These are phyloP conservation scores for Elongisporangium prolatum DNA, from an alignment of 352 stramenopile genomes.

Conservation along the genomic window DNA sequence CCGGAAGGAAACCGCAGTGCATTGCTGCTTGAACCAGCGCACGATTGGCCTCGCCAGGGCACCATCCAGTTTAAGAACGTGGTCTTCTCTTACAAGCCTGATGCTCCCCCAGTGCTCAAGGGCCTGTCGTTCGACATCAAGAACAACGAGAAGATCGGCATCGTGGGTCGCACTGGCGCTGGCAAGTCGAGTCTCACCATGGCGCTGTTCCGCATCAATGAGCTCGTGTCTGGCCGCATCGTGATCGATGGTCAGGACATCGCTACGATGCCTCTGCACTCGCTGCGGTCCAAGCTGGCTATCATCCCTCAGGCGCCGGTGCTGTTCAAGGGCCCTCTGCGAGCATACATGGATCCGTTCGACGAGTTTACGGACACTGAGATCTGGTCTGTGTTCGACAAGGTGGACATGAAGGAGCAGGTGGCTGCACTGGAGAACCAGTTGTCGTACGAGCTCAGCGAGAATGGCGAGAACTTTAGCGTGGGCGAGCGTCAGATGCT, in stretches of 20 bases:
- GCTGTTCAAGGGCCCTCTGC: constrained; percentile 86
- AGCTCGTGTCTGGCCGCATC: constrained; percentile 49
- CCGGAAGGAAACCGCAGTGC: constrained; percentile 12
- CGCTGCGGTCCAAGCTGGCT: constrained; percentile 22
- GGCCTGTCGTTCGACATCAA: constrained; percentile 49
- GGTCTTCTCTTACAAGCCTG: constrained; percentile 69
- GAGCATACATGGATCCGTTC: constrained; percentile 89
- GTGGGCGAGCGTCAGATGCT: constrained; percentile 91
- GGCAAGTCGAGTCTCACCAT: constrained; percentile 85
- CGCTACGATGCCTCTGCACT: constrained; percentile 20
- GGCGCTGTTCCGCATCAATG: constrained; percentile 84
- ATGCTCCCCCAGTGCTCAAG: constrained; percentile 37
- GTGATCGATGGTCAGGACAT: constrained; percentile 41
- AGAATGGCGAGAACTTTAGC: constrained; percentile 46
- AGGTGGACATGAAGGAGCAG: constrained; percentile 49
- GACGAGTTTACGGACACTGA: constrained; percentile 67
- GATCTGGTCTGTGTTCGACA: constrained; percentile 50
- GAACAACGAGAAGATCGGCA: constrained; percentile 62
- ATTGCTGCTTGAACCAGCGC: constrained; percentile 15
- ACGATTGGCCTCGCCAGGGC: constrained; percentile 67
- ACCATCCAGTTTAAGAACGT: constrained; percentile 79
- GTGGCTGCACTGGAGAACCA: constrained; percentile 6
- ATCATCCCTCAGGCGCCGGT: constrained; percentile 76
- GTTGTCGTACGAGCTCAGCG: constrained; percentile 12
- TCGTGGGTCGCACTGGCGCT: constrained; percentile 84